Base-by-base conservation (phyloP, 169 alveolate species). In the Plasmodium adleri region DNA sequence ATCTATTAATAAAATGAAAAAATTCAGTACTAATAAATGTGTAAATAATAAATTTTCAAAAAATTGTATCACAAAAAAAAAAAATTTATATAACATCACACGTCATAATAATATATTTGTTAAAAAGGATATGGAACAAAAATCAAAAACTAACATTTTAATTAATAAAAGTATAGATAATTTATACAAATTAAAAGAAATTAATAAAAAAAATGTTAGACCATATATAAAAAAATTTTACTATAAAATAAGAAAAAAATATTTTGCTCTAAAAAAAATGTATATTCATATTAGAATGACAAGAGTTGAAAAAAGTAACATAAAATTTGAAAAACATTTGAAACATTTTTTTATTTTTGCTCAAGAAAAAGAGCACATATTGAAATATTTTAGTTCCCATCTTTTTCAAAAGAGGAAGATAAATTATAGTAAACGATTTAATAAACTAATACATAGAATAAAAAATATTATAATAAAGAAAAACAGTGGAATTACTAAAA, bases 181-280 rank as follows among this genome's bases (percentile, higher is more conserved):
- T 43, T 22, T 86, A 20, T 86, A 86, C 62, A 64, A 86, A 24
- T 60, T 86, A 54, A 54, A 60, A 39, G 50, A 13, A 9, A 43
- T 86, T 39, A 86, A 52, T 15, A 70, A 86, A 39, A 72, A 86
- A 71, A 86, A 49, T 8, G 68, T 86, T 28, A 86, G 62, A 72
- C 92, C 92, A 5, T 86, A 72, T 52, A 60, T 86, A 26, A 86
- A 64, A 10, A 86, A 71, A 45, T 72, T 86, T 32, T 72, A 86
- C 39, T 86, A 86, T 54, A 86, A 86, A 86, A 67, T 86, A 15
- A 71, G 73, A 58, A 86, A 72, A 54, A 86, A 86, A 66, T 86
- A 72, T 22, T 86, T 72, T 54, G 24, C 92, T 20, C 58, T 83
- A 22, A 43, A 58, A 54, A 86, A 86, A 72, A 68, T 17, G 24